Evolutionary conservation across 2,329 filamentous ascomycete species (phyloP).

Genomic region (Daldinia sp.): DNA sequence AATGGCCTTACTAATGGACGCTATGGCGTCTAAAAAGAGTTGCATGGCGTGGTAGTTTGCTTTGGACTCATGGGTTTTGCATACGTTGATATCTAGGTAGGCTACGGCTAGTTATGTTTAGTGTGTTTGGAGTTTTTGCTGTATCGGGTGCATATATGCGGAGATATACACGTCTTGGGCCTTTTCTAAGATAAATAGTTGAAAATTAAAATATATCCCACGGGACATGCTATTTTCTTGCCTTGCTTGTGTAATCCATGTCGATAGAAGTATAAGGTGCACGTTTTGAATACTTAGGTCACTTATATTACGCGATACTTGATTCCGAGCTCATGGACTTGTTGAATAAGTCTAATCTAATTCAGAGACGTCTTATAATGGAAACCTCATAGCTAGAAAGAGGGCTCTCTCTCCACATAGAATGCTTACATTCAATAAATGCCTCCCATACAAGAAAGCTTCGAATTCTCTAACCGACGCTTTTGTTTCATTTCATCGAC

Average conservation of each 20-base stretch:
- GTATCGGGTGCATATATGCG: neutral
- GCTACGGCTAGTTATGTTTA: neutral
- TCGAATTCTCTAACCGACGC: neutral
- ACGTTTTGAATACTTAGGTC: no score
- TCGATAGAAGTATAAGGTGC: neutral
- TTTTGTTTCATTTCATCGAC: neutral
- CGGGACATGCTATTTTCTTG: neutral
- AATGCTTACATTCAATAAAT: neutral
- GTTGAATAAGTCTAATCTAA: neutral
- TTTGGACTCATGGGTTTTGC: constrained; percentile 1
- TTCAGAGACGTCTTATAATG: neutral
- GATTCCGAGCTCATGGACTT: no score
- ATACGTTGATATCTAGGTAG: neutral
- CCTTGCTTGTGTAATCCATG: neutral
- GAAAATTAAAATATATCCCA: neutral
- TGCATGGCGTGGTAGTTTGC: constrained; percentile 27
- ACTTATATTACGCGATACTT: no score
- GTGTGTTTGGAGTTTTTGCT: constrained; percentile 10
- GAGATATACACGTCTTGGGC: constrained; percentile 15
- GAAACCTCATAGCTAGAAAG: neutral
- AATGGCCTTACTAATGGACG: neutral
- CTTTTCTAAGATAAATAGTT: constrained; percentile 8
- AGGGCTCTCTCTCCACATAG: neutral
- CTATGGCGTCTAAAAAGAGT: constrained; percentile 6
- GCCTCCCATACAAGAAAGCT: neutral